Conservation (phyloP, 306 rosid species). For the Cucurbita maxima region DNA sequence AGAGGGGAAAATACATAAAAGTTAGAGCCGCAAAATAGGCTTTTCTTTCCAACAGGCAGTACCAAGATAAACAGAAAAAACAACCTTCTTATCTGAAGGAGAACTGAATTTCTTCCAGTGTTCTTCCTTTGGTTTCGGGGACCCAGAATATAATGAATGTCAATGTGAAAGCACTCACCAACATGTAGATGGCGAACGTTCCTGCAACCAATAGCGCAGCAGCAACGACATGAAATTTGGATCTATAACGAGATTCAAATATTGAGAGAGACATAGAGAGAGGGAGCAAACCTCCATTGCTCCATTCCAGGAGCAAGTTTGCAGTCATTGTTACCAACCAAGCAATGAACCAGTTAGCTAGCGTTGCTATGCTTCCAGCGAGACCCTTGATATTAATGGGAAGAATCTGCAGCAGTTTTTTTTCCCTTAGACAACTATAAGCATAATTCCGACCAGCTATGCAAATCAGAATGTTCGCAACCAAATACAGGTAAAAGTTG, state of each 20-base stretch:
- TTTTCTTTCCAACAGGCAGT: background rate
- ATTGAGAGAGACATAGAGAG: background rate
- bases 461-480: background rate
- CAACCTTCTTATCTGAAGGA: slow-evolving; percentile 38
- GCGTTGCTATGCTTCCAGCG: slow-evolving; percentile 62
- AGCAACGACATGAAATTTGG: background rate
- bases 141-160: slow-evolving; percentile 42
- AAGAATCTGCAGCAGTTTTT: slow-evolving; percentile 41
- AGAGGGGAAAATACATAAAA: background rate
- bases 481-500: background rate
- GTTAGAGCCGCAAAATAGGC: background rate
- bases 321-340: slow-evolving; percentile 63
- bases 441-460: background rate
- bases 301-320: slow-evolving; percentile 65
- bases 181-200: slow-evolving; percentile 45
- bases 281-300: slow-evolving; percentile 39
- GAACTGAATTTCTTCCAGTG: slow-evolving; percentile 69
- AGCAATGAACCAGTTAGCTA: slow-evolving; percentile 51
- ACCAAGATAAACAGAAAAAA: background rate
- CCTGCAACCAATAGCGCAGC: slow-evolving; percentile 18
- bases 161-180: slow-evolving; percentile 38
- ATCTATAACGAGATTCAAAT: background rate
- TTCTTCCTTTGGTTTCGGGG: slow-evolving; percentile 80
- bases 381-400: slow-evolving; percentile 68
- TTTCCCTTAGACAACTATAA: background rate